Evolutionary conservation across 371 early-diverging fungal genomes (phyloP), one percentile per base, ranked within the genome.

Genomic region (Mortierella sp.): DNA sequence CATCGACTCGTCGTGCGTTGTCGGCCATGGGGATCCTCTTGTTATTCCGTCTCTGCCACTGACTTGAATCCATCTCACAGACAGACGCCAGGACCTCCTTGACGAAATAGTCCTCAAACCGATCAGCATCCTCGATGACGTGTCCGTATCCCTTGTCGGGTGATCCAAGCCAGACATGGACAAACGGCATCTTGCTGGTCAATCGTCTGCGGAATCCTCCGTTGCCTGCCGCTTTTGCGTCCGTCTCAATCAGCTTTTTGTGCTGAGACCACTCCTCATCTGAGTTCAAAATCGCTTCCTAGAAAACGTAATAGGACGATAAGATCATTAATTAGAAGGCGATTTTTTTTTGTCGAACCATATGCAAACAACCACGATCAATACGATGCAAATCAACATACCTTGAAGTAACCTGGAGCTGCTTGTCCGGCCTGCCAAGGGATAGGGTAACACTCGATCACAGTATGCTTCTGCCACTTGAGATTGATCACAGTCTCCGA

Each of bases 191-290:
- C 53, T 94, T 89, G 29, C 91, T 88, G 8, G 93, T 92, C 88
- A 96, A 86, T 1, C 92, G 89, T 40, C 90, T 76, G 24, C 95
- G 90, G 78, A 96, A 95, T 11, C 95, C 94, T 63, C 92, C 88
- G 7, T 87, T 85, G 1, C 80, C 75, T 3, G 85, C 45, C 8
- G 66, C 66, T 77, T 29, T 79, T 73, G 79, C 52, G 8, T 85
- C 77, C 0, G 98, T 98, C 47, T 95, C 95, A 63, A 97, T 96
- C 29, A 98, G 31, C 64, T 96, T 96, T 44, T 89, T 91, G 77
- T 98, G 97, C 77, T 97, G 97, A 10, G 96, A 92, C 97, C 97
- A 98, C 76, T 98, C 98, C 63, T 94, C 96, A 37, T 92, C 97
- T 0, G 90, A 78, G 0, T 78, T 85, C 77, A 93, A 71, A 43